Conservation (phyloP, 1,284 basidiomycete species). For the Entoloma clypeatum region DNA sequence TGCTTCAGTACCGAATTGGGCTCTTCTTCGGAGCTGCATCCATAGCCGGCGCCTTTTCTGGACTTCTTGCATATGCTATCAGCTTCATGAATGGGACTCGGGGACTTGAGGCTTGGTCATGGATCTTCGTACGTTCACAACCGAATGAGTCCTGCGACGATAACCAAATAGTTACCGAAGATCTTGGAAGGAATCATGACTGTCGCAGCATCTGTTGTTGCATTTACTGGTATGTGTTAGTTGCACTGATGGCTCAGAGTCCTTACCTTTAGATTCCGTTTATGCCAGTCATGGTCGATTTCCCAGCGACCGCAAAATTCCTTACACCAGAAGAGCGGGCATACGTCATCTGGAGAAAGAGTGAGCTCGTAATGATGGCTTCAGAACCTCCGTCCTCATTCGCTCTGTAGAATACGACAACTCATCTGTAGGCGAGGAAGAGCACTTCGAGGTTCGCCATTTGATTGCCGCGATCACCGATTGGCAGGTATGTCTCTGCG, state of each 20-base stretch:
- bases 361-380: constrained; percentile 29
- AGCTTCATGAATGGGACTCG: constrained; percentile 42
- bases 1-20: constrained; percentile 47
- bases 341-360: constrained; percentile 61
- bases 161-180: constrained; percentile 24
- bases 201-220: constrained; percentile 40
- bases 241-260: neutral
- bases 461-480: constrained; percentile 52
- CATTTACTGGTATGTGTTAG: constrained; percentile 38
- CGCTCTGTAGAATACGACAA: constrained; percentile 55
- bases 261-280: neutral
- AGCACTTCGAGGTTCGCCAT: constrained; percentile 52
- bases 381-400: neutral
- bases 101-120: constrained; percentile 44
- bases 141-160: constrained; percentile 1
- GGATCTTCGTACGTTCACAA: constrained; percentile 43
- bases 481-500: constrained; percentile 59
- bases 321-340: constrained; percentile 57
- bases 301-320: constrained; percentile 54
- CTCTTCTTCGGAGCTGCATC: constrained; percentile 50
- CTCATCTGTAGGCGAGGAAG: constrained; percentile 63
- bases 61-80: constrained; percentile 43
- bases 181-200: constrained; percentile 56
- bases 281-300: constrained; percentile 49
- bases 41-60: constrained; percentile 45